Percentiles rank a stretch among this genome's conserved stretches.
Conservation (phyloP, 768 basidiomycete genomes). For the Termitomyces sp. region DNA sequence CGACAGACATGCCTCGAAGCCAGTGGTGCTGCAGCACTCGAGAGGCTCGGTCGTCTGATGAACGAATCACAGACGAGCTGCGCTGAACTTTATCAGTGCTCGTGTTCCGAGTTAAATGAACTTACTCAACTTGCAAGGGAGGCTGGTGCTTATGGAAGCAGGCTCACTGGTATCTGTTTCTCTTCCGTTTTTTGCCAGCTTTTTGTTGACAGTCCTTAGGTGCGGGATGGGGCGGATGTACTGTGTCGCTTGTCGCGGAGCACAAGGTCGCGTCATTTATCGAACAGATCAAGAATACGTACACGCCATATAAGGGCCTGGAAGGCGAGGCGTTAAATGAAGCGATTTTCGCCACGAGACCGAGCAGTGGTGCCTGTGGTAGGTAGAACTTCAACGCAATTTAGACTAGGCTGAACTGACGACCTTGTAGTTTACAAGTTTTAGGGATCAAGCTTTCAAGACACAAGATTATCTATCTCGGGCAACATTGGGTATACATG, state of each 20-base stretch:
- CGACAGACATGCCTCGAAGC: constrained; percentile 59
- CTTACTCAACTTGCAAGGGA: constrained; percentile 61
- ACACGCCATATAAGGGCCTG: constrained; percentile 62
- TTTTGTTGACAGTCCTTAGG: constrained; percentile 38
- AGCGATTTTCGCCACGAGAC: constrained; percentile 81
- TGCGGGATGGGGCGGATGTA: constrained; percentile 92
- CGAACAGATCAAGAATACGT: constrained; percentile 52
- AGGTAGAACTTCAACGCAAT: neutral
- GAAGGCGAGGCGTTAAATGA: constrained; percentile 57
- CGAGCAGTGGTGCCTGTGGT: constrained; percentile 80
- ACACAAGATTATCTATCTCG: neutral
- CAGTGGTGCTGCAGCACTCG: constrained; percentile 33
- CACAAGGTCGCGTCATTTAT: constrained; percentile 64
- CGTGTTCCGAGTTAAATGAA: constrained; percentile 74
- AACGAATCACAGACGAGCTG: constrained; percentile 78
- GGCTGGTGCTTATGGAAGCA: constrained; percentile 77
- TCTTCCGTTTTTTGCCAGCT: neutral
- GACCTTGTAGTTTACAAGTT: constrained; percentile 7
- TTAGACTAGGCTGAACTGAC: neutral
- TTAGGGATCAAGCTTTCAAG: neutral
- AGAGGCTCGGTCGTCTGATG: constrained; percentile 69
- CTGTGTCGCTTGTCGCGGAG: constrained; percentile 77
- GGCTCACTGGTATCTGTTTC: constrained; percentile 66
- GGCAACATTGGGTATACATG: neutral
- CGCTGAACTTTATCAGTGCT: constrained; percentile 69